Evolutionary conservation across 768 basidiomycete species (phyloP).

Genomic region (Hypholoma sublateritium): DNA sequence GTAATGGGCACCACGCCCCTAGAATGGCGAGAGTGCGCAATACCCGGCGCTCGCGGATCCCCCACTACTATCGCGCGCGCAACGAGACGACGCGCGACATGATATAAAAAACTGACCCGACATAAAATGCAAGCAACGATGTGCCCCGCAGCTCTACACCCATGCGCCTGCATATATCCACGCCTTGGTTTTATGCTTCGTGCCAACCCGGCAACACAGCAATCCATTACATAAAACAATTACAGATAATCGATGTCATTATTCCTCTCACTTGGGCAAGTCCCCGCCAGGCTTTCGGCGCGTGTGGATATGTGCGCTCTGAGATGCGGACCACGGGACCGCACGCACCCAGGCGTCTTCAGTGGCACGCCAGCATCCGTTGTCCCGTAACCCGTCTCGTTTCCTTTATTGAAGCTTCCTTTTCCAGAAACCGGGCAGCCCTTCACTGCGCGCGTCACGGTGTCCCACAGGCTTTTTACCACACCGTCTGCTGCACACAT

Average conservation of each 20-base stretch:
- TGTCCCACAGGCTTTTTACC: background rate
- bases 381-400: background rate
- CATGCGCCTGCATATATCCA: background rate
- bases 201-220: background rate
- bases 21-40: background rate
- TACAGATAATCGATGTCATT: background rate
- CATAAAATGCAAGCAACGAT: too few relatives aligned
- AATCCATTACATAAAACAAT: background rate
- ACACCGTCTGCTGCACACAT: background rate
- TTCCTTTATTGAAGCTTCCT: constrained; percentile 13
- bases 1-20: background rate
- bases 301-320: background rate
- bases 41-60: too few relatives aligned
- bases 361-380: background rate
- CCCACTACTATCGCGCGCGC: background rate
- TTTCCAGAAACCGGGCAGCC: constrained; percentile 1
- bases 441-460: background rate
- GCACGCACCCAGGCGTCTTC: background rate
- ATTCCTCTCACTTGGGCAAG: background rate
- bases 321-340: constrained; percentile 1
- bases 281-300: background rate
- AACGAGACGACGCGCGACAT: background rate
- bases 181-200: background rate
- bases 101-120: background rate
- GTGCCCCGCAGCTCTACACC: background rate